phyloP scores from a whole-genome alignment of 768 basidiomycete genomes.

The Hebeloma cylindrosporum region DNA sequence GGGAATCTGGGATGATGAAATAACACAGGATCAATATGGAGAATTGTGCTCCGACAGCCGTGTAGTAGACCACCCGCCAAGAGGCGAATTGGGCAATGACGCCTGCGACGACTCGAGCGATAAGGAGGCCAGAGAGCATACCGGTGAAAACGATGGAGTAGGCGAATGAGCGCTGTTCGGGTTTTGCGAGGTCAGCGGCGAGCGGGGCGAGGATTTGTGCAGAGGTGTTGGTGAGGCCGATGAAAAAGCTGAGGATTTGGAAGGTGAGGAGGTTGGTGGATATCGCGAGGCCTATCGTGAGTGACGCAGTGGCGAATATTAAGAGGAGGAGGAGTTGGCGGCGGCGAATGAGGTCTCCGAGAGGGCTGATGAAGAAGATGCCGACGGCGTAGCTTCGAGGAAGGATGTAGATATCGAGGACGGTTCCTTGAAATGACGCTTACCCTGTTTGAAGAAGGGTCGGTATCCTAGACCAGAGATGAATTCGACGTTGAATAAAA shows the following conservation, averaged over 20 bases:
- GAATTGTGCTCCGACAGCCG: conserved; percentile 69
- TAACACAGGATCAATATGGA: conserved; percentile 58
- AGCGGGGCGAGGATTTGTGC: conserved; percentile 75
- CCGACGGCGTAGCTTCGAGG: conserved; percentile 62
- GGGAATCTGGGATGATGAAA: conserved; percentile 73
- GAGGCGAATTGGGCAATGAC: conserved; percentile 67
- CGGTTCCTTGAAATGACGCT: neutral
- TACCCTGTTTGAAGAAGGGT: conserved; percentile 69
- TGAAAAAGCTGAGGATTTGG: conserved; percentile 66
- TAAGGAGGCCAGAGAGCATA: conserved; percentile 67
- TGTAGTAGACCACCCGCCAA: conserved; percentile 76
- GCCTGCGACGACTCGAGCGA: conserved; percentile 72
- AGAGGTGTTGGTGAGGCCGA: conserved; percentile 67
- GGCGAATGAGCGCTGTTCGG: conserved; percentile 68
- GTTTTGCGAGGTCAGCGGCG: conserved; percentile 79
- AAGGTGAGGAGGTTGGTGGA: conserved; percentile 58
- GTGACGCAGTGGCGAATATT: conserved; percentile 46
- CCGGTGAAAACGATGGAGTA: conserved; percentile 71
- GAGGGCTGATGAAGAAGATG: conserved; percentile 70
- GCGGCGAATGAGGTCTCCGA: conserved; percentile 80
- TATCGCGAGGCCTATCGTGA: conserved; percentile 71
- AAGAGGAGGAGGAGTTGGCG: conserved; percentile 66
- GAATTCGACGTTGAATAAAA: too few species aligned
- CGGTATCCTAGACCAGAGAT: conserved; percentile 45
- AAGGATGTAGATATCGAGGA: neutral